A percentile compares a stretch with the other conserved stretches of the same genome.
Evolutionary conservation across 768 basidiomycete species (phyloP).

Genomic region (Mycena leptocephala): DNA sequence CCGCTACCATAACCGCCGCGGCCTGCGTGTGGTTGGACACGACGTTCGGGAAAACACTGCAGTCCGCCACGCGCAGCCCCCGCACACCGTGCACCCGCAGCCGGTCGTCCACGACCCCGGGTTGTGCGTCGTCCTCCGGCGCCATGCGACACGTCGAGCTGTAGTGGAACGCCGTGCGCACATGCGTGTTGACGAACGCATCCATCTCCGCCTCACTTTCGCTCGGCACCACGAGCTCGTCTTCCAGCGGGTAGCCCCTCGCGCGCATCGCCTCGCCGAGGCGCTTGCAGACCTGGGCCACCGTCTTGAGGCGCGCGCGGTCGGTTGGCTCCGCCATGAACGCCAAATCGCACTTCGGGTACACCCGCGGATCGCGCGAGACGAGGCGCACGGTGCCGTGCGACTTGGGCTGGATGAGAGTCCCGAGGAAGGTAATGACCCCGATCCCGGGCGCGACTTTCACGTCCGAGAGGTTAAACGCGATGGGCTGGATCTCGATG

Average conservation of each 20-base stretch:
- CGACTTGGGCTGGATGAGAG: slow-evolving; percentile 32
- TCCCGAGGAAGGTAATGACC: slow-evolving; percentile 32
- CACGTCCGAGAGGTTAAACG: slow-evolving; percentile 35
- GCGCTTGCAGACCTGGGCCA: slow-evolving; percentile 7
- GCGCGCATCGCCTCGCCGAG: slow-evolving; percentile 37
- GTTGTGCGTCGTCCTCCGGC: slow-evolving; percentile 15
- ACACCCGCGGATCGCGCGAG: slow-evolving; percentile 30
- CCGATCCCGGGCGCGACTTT: slow-evolving; percentile 40
- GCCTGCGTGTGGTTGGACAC: not conserved
- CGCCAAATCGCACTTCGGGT: slow-evolving; percentile 36
- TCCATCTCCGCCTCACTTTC: slow-evolving; percentile 43
- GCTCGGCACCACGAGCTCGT: slow-evolving; percentile 41
- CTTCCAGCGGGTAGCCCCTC: slow-evolving; percentile 41
- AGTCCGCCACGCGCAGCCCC: slow-evolving; percentile 59
- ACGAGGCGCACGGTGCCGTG: slow-evolving; percentile 37
- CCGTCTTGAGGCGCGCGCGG: slow-evolving; percentile 38
- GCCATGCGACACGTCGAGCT: slow-evolving; percentile 39
- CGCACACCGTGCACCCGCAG: slow-evolving; percentile 61
- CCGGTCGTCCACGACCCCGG: slow-evolving; percentile 66
- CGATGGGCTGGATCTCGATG: slow-evolving; percentile 46
- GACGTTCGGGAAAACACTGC: slow-evolving; percentile 15
- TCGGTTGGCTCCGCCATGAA: slow-evolving; percentile 44
- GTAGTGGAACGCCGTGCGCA: slow-evolving; percentile 49
- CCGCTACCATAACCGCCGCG: not conserved
- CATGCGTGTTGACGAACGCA: slow-evolving; percentile 36